Evolutionary conservation across 768 basidiomycete species (phyloP).

Genomic region (Trametes meyenii): DNA sequence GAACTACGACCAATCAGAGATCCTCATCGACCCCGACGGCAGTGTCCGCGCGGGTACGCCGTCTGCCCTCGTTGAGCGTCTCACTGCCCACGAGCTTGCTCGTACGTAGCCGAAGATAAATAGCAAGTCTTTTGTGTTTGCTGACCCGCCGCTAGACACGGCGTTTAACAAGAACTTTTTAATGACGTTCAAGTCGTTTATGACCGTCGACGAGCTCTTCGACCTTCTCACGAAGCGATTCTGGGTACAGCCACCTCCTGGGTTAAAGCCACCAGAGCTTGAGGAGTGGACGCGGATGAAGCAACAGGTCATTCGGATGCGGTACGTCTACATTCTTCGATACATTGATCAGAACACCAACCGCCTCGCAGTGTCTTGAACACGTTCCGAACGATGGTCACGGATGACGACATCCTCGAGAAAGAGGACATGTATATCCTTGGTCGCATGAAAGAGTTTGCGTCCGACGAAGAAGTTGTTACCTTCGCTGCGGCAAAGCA

Average conservation of each 20-base stretch:
- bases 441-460: slow-evolving; percentile 80
- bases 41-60: slow-evolving; percentile 87
- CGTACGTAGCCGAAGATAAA: slow-evolving; percentile 51
- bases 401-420: slow-evolving; percentile 80
- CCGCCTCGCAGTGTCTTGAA: slow-evolving; percentile 62
- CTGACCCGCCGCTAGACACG: slow-evolving; percentile 51
- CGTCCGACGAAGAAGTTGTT: slow-evolving; percentile 63
- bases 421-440: slow-evolving; percentile 85
- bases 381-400: slow-evolving; percentile 86
- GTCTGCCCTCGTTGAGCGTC: slow-evolving; percentile 80
- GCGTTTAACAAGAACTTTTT: slow-evolving; percentile 88
- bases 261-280: slow-evolving; percentile 59
- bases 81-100: slow-evolving; percentile 88
- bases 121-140: slow-evolving; percentile 2
- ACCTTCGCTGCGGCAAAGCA: slow-evolving; percentile 74
- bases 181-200: slow-evolving; percentile 96
- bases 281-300: slow-evolving; percentile 85
- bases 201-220: slow-evolving; percentile 79
- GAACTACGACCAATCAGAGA: slow-evolving; percentile 77
- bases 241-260: slow-evolving; percentile 72
- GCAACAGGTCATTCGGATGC: slow-evolving; percentile 82
- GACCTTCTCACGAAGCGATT: slow-evolving; percentile 82
- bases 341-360: neutral
- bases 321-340: slow-evolving; percentile 52
- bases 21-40: slow-evolving; percentile 84